These are phyloP conservation scores for Nepenthes mirabilis DNA, from an alignment of 148 eudicot genomes.

Conservation along the genomic window DNA sequence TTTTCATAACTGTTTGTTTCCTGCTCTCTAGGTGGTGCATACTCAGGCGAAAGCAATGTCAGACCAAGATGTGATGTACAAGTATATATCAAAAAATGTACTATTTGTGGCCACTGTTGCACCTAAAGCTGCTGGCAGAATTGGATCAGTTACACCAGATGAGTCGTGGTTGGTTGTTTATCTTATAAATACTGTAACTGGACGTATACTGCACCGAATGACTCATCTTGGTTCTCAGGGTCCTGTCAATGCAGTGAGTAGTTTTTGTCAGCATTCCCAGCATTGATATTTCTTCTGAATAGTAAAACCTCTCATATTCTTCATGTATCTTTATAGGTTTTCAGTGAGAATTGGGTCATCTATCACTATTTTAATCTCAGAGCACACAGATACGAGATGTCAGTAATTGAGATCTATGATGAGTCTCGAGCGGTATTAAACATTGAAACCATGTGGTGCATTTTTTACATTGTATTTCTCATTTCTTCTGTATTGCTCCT, in stretches of 20 bases:
- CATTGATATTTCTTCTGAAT: slow-evolving; percentile 1
- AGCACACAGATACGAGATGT: slow-evolving; percentile 97
- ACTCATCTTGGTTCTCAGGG: slow-evolving; percentile 94
- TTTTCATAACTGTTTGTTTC: not conserved
- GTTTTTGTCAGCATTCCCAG: not conserved
- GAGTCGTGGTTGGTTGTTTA: slow-evolving; percentile 79
- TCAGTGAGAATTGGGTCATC: slow-evolving; percentile 99
- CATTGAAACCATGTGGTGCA: slow-evolving; percentile 7
- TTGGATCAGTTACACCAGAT: slow-evolving; percentile 88
- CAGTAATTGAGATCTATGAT: slow-evolving; percentile 96
- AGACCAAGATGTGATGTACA: slow-evolving; percentile 91
- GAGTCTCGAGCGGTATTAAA: slow-evolving; percentile 82
- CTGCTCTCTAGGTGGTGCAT: slow-evolving; percentile 62
- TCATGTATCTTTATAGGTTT: slow-evolving; percentile 44
- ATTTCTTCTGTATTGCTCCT: not conserved
- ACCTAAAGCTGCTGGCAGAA: slow-evolving; percentile 77
- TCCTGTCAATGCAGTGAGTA: slow-evolving; percentile 93
- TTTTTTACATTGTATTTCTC: not conserved
- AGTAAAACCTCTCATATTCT: not conserved
- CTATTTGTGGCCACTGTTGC: slow-evolving; percentile 82
- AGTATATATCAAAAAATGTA: slow-evolving; percentile 79
- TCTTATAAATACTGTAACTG: slow-evolving; percentile 90
- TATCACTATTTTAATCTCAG: slow-evolving; percentile 95
- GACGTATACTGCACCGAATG: slow-evolving; percentile 85
- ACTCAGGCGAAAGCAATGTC: slow-evolving; percentile 85